A percentile compares a stretch with the other conserved stretches of the same genome.
These are phyloP conservation scores for Candida sphagnicola DNA, from an alignment of 805 yeast species.

Conservation along the genomic window DNA sequence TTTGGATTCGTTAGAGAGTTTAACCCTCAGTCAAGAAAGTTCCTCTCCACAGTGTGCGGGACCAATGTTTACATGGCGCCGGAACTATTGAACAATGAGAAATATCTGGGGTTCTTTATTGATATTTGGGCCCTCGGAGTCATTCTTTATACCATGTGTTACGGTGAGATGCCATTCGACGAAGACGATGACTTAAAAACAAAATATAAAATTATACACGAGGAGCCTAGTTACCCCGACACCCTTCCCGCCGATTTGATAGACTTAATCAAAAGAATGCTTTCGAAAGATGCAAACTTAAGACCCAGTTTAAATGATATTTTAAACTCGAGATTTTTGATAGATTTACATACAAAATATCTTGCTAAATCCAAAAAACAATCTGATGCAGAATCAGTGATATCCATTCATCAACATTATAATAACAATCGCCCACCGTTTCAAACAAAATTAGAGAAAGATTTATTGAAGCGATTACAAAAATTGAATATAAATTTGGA, in stretches of 20 bases:
- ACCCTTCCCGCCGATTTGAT: conserved; percentile 47
- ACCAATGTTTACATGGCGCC: conserved; percentile 98
- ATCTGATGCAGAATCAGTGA: conserved; percentile 31
- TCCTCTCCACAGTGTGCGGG: conserved; percentile 85
- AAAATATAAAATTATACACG: conserved; percentile 54
- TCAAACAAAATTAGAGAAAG: conserved; percentile 58
- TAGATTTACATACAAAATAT: conserved; percentile 27
- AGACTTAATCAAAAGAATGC: conserved; percentile 47
- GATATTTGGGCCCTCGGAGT: conserved; percentile 95
- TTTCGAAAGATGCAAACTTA: conserved; percentile 60
- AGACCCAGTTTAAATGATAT: conserved; percentile 51
- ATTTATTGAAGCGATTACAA: conserved; percentile 54
- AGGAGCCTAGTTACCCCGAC: conserved; percentile 57
- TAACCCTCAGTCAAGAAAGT: conserved; percentile 38
- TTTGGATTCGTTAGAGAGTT: conserved; percentile 90
- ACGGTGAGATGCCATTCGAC: conserved; percentile 90
- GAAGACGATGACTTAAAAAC: conserved; percentile 71
- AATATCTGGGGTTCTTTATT: conserved; percentile 73
- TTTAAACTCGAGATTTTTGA: conserved; percentile 30
- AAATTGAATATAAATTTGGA: conserved; percentile 64
- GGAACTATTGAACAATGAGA: conserved; percentile 64
- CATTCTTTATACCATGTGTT: conserved; percentile 75
- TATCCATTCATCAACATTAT: conserved; percentile 38
- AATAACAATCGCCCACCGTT: conserved; percentile 37
- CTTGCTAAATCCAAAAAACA: conserved; percentile 14